A percentile compares a stretch with the other conserved stretches of the same genome.
Evolutionary conservation across 2,329 filamentous ascomycete species (phyloP).

Genomic region (Diaporthe sp.): DNA sequence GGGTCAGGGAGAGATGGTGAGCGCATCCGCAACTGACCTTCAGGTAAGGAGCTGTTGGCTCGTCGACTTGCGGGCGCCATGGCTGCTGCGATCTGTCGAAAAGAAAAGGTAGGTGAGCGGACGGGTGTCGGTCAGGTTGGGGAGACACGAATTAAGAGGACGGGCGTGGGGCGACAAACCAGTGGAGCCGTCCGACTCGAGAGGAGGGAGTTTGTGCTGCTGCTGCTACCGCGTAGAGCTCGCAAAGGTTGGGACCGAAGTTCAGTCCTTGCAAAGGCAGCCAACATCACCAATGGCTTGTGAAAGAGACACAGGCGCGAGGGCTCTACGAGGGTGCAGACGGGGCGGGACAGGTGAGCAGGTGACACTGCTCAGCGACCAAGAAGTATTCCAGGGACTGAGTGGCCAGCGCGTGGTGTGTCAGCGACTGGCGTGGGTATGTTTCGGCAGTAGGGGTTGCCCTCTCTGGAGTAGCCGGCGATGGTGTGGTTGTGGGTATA

Average conservation of each 20-base stretch:
- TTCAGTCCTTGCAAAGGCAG: constrained; percentile 52
- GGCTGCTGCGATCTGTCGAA: constrained; percentile 50
- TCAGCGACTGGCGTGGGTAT: constrained; percentile 29
- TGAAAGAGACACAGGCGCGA: constrained; percentile 5
- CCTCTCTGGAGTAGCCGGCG: constrained; percentile 26
- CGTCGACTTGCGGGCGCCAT: constrained; percentile 68
- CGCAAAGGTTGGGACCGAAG: constrained; percentile 47
- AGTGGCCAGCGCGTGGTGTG: neutral
- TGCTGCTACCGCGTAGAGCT: constrained; percentile 31
- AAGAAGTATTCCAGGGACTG: constrained; percentile 11
- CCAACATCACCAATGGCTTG: constrained; percentile 51
- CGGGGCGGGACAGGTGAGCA: constrained; percentile 7
- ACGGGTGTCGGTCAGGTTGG: constrained; percentile 7
- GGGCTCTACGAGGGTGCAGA: constrained; percentile 4
- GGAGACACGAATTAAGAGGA: constrained; percentile 23
- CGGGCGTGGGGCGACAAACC: constrained; percentile 43
- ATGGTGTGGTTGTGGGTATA: constrained; percentile 29
- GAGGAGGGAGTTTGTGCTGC: constrained; percentile 44
- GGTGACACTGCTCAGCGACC: constrained; percentile 27
- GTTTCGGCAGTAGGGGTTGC: constrained; percentile 32
- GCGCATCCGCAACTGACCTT: constrained; percentile 54
- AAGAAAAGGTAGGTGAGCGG: constrained; percentile 4
- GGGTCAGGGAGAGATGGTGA: neutral
- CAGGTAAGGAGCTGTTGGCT: constrained; percentile 70
- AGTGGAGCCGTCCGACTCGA: constrained; percentile 43